Conservation (phyloP, 768 basidiomycete species). For the Symmetrospora coprosmae region DNA sequence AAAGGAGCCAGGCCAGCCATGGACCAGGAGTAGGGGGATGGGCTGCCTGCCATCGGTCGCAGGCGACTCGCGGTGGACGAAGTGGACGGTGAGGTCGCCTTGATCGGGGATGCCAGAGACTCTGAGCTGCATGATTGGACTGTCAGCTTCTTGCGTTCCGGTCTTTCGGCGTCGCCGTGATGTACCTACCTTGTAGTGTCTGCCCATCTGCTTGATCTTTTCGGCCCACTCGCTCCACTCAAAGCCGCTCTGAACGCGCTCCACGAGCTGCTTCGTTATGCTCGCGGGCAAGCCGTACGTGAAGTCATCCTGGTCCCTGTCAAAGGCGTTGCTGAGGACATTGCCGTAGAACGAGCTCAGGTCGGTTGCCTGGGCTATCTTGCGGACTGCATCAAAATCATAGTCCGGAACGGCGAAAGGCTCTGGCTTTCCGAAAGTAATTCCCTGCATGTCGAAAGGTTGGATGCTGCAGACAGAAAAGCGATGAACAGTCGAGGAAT, state of each 20-base stretch:
- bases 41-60: conserved; percentile 27
- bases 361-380: neutral
- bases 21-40: conserved; percentile 32
- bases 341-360: conserved; percentile 9
- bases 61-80: conserved; percentile 31
- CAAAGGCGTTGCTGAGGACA: conserved; percentile 3
- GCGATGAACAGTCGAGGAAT: too few species aligned
- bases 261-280: conserved; percentile 9
- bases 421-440: neutral
- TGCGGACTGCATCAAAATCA: neutral
- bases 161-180: too few species aligned
- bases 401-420: conserved; percentile 13
- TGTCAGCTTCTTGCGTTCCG: too few species aligned
- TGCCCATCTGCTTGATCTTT: conserved; percentile 8
- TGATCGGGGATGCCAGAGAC: neutral
- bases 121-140: neutral
- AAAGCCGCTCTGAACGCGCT: neutral
- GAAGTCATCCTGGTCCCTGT: conserved; percentile 9
- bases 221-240: conserved; percentile 11
- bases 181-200: conserved; percentile 17
- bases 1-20: conserved; percentile 34
- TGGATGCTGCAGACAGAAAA: too few species aligned
- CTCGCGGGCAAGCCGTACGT: conserved; percentile 1
- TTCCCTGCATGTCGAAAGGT: neutral
- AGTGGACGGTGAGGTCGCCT: conserved; percentile 26